Percentiles rank a stretch among this genome's conserved stretches.
Conservation (phyloP, 225 moss, liverwort and hornwort genomes). For the Thuidium tamariscinum region DNA sequence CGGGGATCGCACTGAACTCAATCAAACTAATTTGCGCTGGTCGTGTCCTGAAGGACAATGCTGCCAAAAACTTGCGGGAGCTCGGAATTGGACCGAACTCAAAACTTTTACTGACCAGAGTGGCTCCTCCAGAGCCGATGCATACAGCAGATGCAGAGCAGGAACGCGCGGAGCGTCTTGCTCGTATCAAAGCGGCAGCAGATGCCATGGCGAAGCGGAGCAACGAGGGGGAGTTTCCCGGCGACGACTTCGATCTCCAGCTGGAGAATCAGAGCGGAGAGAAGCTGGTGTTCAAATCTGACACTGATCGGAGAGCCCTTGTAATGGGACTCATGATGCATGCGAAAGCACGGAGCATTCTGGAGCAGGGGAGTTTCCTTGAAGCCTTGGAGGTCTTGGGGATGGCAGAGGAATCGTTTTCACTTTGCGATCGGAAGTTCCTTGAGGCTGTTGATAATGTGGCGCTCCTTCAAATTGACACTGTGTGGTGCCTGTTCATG, state of each 20-base stretch:
- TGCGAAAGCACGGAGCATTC: conserved; percentile 67
- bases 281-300: conserved; percentile 52
- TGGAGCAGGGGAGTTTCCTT: conserved; percentile 50
- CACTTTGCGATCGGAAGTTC: conserved; percentile 65
- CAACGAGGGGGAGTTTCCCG: conserved; percentile 45
- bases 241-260: conserved; percentile 59
- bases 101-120: conserved; percentile 72
- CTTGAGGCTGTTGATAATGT: conserved; percentile 86
- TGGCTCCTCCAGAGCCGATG: conserved; percentile 40
- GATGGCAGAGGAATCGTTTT: conserved; percentile 88
- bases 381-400: conserved; percentile 84
- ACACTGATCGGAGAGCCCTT: conserved; percentile 82
- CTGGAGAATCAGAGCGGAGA: conserved; percentile 88
- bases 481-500: conserved; percentile 95
- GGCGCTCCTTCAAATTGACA: conserved; percentile 92
- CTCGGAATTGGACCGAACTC: conserved; percentile 63
- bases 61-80: conserved; percentile 34
- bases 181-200: conserved; percentile 86
- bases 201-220: conserved; percentile 98
- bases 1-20: conserved; percentile 45
- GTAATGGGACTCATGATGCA: conserved; percentile 96
- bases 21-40: conserved; percentile 82
- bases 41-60: conserved; percentile 52
- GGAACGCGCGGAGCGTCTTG: conserved; percentile 70
- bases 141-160: conserved; percentile 54